These are phyloP conservation scores for Mycena vulgaris DNA, from an alignment of 768 basidiomycete species.

Conservation along the genomic window DNA sequence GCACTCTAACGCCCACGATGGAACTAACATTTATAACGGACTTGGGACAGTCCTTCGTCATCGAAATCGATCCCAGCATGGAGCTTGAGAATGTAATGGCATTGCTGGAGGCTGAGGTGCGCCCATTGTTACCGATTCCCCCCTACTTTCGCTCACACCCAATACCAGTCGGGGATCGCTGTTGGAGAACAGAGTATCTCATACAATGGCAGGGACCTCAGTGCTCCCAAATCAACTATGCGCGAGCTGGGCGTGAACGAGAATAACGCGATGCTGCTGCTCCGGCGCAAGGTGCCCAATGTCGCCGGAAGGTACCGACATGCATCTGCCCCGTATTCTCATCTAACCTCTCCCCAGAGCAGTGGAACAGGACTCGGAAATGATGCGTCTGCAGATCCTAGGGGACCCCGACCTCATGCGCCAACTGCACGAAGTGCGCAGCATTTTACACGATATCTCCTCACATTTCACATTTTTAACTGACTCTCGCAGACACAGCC, in stretches of 20 bases:
- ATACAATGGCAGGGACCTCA: constrained; percentile 76
- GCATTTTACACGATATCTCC: not conserved
- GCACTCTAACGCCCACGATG: constrained; percentile 59
- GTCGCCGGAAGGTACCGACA: constrained; percentile 57
- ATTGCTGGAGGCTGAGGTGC: constrained; percentile 94
- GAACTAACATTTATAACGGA: constrained; percentile 82
- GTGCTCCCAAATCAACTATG: constrained; percentile 78
- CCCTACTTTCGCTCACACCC: not conserved
- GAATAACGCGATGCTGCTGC: constrained; percentile 74
- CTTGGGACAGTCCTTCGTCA: constrained; percentile 69
- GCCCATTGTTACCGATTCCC: constrained; percentile 40
- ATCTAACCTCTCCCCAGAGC: constrained; percentile 57
- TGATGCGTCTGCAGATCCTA: constrained; percentile 90
- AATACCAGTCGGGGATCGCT: constrained; percentile 79
- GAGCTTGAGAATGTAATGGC: constrained; percentile 95
- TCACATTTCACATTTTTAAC: too few relatives aligned
- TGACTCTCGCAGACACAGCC: constrained; percentile 78
- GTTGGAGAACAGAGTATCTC: constrained; percentile 81
- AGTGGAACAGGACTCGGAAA: constrained; percentile 87
- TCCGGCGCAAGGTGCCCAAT: constrained; percentile 72
- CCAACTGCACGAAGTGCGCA: constrained; percentile 76
- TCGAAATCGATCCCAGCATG: constrained; percentile 94
- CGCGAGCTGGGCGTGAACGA: constrained; percentile 70
- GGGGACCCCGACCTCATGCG: constrained; percentile 88
- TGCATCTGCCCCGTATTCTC: not conserved